A percentile compares a stretch with the other conserved stretches of the same genome.
These are phyloP conservation scores for Aureobasidium namibiae DNA, from an alignment of 2,329 filamentous ascomycete species.

Conservation along the genomic window DNA sequence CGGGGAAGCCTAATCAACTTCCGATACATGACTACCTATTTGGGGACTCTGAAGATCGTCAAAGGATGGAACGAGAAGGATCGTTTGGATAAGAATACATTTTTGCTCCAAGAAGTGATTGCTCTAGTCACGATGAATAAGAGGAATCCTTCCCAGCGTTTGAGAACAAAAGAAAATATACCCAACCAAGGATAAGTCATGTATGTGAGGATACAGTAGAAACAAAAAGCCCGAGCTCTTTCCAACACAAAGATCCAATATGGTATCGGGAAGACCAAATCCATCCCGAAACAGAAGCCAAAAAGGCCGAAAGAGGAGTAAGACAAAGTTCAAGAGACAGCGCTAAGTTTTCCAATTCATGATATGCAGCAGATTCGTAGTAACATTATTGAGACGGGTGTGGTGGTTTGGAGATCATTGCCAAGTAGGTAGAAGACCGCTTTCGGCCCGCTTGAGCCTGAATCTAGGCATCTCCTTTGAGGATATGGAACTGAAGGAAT, in stretches of 20 bases:
- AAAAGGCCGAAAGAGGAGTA: background rate
- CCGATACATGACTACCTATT: background rate
- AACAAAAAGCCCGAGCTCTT: background rate
- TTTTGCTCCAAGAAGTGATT: background rate
- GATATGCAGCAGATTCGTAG: slow-evolving; percentile 2
- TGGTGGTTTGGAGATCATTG: background rate
- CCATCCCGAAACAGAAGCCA: background rate
- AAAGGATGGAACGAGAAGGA: background rate
- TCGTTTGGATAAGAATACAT: background rate
- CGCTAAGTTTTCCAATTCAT: slow-evolving; percentile 10
- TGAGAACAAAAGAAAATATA: background rate
- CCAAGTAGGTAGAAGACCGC: background rate
- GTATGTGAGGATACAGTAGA: background rate
- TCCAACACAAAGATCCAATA: background rate
- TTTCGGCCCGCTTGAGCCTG: slow-evolving; percentile 5
- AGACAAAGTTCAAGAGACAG: background rate
- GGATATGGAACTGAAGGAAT: slow-evolving; percentile 5
- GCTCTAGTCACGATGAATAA: background rate
- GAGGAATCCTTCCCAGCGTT: background rate
- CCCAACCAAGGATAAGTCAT: background rate
- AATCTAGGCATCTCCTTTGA: slow-evolving; percentile 4
- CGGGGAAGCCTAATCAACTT: background rate
- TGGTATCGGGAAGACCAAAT: background rate
- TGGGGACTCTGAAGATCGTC: background rate
- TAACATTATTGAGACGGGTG: background rate